Base-by-base conservation (phyloP, 1,284 basidiomycete species). In the Chiua sp. region DNA sequence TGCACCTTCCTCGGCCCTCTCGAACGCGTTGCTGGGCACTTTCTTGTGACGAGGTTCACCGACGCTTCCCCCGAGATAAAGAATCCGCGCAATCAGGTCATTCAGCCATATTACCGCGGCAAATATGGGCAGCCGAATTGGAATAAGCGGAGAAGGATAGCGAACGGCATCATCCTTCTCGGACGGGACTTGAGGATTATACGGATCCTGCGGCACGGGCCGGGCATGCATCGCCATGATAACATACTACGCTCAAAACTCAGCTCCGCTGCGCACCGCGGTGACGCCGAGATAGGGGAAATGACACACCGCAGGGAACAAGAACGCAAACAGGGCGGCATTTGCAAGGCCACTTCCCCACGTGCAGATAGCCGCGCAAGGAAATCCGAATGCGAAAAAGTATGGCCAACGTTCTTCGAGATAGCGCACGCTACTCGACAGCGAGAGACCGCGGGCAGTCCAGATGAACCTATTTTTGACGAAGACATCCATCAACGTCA, bases 401-500 rank as follows among this genome's bases (percentile, higher is more conserved):
- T 94, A 94, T 2, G 89, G 84, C 92, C 92, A 94, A 51, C 92
- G 84, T 73, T 94, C 91, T 76, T 94, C 93, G 22, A 94, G 78
- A 70, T 91, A 83, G 54, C 88, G 78, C 53, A 94, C 85, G 52
- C 92, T 79, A 32, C 83, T 78, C 5, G 88, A 82, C 32, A 93
- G 78, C 15, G 88, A 86, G 65, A 88, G 73, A 11, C 90, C 90
- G 20, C 87, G 84, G 11, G 90, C 84, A 49, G 90, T 83, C 91
- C 91, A 93, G 42, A 91, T 83, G 67, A 89, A 91, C 67, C 92
- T 93, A 62, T 50, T 12, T 20, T 53, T 16, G 30, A 59, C 26
- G 48, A 22, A n/a, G 22, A 22, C 20, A 56, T 59, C 55, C 66
- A 56, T 44, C 55, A 58, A 46, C 52, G 13, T 53, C 20, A 28